Conservation (phyloP, 192 early-diverging fungal genomes). For the Glomus cerebriforme region DNA sequence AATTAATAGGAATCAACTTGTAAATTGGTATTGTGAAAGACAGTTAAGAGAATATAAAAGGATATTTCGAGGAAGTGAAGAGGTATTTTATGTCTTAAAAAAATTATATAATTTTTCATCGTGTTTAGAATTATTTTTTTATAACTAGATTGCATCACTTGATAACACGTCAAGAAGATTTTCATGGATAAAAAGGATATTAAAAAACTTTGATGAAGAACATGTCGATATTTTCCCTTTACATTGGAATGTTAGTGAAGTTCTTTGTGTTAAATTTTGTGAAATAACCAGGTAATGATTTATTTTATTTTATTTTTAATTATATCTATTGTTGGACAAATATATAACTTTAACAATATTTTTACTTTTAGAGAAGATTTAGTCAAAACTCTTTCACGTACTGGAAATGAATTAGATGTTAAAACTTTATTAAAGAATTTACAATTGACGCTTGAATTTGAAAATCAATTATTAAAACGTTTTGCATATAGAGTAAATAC, state of each 20-base stretch:
- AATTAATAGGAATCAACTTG: slow-evolving; percentile 51
- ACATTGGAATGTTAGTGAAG: slow-evolving; percentile 74
- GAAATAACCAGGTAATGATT: slow-evolving; percentile 71
- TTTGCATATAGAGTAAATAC: slow-evolving; percentile 57
- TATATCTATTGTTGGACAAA: background rate
- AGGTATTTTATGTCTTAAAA: slow-evolving; percentile 1
- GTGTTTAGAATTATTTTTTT: background rate
- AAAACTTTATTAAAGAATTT: slow-evolving; percentile 74
- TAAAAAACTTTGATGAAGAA: slow-evolving; percentile 89
- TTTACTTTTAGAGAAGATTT: slow-evolving; percentile 58
- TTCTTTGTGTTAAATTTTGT: slow-evolving; percentile 77
- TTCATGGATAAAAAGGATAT: slow-evolving; percentile 88
- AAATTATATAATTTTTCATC: slow-evolving; percentile 32
- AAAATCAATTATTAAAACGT: slow-evolving; percentile 76
- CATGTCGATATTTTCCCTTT: slow-evolving; percentile 81
- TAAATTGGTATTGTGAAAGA: slow-evolving; percentile 79
- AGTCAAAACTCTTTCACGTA: slow-evolving; percentile 62
- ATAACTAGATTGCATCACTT: slow-evolving; percentile 69
- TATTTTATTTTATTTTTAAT: slow-evolving; percentile 19
- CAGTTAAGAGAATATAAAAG: slow-evolving; percentile 82
- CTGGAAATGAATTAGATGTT: slow-evolving; percentile 59
- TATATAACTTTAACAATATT: background rate
- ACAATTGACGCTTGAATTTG: slow-evolving; percentile 88
- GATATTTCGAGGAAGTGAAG: slow-evolving; percentile 63
- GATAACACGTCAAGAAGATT: slow-evolving; percentile 86